Conservation (phyloP, 768 basidiomycete genomes). For the Rhizopogon vulgaris region DNA sequence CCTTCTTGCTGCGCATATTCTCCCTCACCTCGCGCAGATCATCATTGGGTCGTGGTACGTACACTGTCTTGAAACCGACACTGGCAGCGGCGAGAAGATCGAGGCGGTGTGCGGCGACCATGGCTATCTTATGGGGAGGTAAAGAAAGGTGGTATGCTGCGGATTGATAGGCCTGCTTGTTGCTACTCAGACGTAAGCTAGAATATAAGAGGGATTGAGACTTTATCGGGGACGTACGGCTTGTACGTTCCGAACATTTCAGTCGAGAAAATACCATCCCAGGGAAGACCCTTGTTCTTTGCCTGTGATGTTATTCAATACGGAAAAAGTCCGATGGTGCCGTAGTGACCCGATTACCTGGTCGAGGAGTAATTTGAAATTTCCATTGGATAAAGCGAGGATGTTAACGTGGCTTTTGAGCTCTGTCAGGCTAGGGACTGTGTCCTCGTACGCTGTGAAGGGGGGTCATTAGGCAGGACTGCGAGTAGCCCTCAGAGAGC, state of each 20-base stretch:
- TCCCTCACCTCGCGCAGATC: constrained; percentile 24
- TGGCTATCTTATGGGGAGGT: constrained; percentile 43
- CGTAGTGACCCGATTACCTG: constrained; percentile 34
- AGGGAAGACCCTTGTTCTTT: constrained; percentile 53
- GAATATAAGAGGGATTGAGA: not conserved
- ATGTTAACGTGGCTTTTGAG: constrained; percentile 49
- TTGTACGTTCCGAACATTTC: constrained; percentile 61
- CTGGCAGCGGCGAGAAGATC: constrained; percentile 50
- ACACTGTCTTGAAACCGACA: constrained; percentile 53
- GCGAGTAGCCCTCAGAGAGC: not conserved
- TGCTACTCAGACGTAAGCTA: constrained; percentile 17
- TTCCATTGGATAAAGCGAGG: constrained; percentile 58
- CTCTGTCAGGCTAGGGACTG: constrained; percentile 38
- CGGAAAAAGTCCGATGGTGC: not conserved
- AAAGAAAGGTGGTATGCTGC: constrained; percentile 41
- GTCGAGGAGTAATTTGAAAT: constrained; percentile 52
- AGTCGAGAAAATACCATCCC: constrained; percentile 57
- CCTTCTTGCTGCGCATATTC: constrained; percentile 35
- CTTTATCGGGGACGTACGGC: constrained; percentile 39
- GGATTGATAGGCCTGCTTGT: constrained; percentile 42
- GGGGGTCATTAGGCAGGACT: not conserved
- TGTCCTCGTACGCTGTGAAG: constrained; percentile 51
- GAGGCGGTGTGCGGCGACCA: constrained; percentile 60
- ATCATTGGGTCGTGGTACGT: constrained; percentile 47
- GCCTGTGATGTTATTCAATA: constrained; percentile 33